Conservation (phyloP, 164 flowering plant species). For the Platanus orientalis region DNA sequence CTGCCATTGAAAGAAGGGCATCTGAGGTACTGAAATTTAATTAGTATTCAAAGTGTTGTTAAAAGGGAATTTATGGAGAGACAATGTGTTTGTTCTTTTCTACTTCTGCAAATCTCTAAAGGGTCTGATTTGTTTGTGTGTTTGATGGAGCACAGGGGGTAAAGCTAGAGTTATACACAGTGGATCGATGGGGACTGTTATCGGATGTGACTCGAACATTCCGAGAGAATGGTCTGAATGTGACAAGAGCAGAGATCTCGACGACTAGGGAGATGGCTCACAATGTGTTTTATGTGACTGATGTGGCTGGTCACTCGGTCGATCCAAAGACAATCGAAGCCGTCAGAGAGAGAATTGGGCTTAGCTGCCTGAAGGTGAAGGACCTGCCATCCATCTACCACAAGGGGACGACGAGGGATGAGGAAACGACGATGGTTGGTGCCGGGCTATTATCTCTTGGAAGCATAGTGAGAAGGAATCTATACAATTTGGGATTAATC, state of each 20-base stretch:
- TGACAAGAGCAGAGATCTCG: slow-evolving; percentile 71
- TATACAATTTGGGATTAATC: slow-evolving; percentile 64
- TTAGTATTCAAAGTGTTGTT: not conserved
- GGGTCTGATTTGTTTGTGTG: not conserved
- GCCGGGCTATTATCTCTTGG: slow-evolving; percentile 62
- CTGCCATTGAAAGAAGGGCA: slow-evolving; percentile 72
- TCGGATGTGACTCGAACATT: slow-evolving; percentile 74
- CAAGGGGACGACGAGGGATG: slow-evolving; percentile 33
- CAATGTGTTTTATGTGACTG: slow-evolving; percentile 62
- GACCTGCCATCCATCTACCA: slow-evolving; percentile 43
- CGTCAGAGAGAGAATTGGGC: slow-evolving; percentile 46
- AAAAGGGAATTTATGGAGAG: not conserved
- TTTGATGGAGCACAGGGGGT: slow-evolving; percentile 43
- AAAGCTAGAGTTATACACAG: slow-evolving; percentile 48
- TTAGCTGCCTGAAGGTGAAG: slow-evolving; percentile 51
- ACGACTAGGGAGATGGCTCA: slow-evolving; percentile 41
- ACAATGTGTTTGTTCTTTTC: not conserved
- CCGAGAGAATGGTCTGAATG: slow-evolving; percentile 68
- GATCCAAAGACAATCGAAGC: slow-evolving; percentile 47
- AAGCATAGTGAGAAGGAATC: slow-evolving; percentile 66
- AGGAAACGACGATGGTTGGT: slow-evolving; percentile 25
- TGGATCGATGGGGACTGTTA: slow-evolving; percentile 47
- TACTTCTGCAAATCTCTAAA: not conserved
- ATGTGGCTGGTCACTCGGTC: slow-evolving; percentile 46
- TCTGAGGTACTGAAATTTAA: slow-evolving; percentile 48